Evolutionary conservation across 2,329 filamentous ascomycete genomes (phyloP).

Genomic region (Fusarium sp.): DNA sequence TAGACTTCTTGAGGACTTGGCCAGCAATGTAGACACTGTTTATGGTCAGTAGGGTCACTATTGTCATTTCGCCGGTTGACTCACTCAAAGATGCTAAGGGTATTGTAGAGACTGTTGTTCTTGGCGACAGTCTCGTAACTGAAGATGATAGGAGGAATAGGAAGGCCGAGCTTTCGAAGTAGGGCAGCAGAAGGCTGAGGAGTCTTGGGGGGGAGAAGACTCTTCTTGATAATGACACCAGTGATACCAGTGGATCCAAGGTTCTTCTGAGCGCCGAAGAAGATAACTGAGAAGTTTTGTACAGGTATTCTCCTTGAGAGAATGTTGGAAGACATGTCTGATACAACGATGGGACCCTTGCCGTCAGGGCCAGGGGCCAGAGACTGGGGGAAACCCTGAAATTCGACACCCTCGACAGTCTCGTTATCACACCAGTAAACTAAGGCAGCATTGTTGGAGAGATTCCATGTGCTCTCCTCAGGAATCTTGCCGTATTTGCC

Average conservation of each 20-base stretch:
- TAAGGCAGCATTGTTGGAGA: conserved; percentile 77
- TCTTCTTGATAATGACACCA: conserved; percentile 86
- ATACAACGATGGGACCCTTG: conserved; percentile 81
- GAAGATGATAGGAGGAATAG: conserved; percentile 82
- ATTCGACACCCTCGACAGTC: conserved; percentile 94
- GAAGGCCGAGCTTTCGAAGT: conserved; percentile 80
- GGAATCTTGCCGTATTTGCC: conserved; percentile 92
- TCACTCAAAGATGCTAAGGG: conserved; percentile 89
- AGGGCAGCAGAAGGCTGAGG: conserved; percentile 76
- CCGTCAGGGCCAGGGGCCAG: conserved; percentile 71
- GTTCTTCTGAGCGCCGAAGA: conserved; percentile 97
- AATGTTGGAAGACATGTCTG: conserved; percentile 96
- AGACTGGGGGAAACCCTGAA: conserved; percentile 76
- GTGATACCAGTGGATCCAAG: conserved; percentile 88
- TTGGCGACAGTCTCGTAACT: conserved; percentile 88
- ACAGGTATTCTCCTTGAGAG: conserved; percentile 83
- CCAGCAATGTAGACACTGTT: conserved; percentile 86
- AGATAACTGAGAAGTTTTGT: conserved; percentile 84
- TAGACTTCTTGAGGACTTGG: conserved; percentile 84
- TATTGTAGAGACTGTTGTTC: conserved; percentile 97
- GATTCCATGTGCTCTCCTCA: conserved; percentile 79
- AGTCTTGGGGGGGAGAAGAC: conserved; percentile 76
- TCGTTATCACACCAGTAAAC: conserved; percentile 96
- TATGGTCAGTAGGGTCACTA: conserved; percentile 18
- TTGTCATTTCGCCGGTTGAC: conserved; percentile 42